A percentile compares a stretch with the other conserved stretches of the same genome.
phyloP scores from a whole-genome alignment of 495 filamentous ascomycete genomes.

The Aspergillus baeticus region DNA sequence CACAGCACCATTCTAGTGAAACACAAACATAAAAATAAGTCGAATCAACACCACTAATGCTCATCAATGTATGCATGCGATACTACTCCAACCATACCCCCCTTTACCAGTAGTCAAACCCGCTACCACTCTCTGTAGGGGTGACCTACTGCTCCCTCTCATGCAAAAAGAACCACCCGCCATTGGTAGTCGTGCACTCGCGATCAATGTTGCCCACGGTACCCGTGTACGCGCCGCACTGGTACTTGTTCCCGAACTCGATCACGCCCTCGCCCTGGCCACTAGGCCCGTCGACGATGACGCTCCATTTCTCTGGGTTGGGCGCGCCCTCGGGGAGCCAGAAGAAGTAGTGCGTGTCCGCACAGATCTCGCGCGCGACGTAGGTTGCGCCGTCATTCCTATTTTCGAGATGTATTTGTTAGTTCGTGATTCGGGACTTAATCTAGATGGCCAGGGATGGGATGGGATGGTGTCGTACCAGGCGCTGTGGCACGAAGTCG shows the following conservation, averaged over 20 bases:
- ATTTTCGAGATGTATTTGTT: neutral
- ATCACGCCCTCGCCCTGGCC: constrained; percentile 1
- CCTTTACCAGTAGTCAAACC: too few species aligned
- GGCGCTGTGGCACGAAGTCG: constrained; percentile 1
- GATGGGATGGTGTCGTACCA: neutral
- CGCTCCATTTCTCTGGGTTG: neutral
- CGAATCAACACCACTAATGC: too few species aligned
- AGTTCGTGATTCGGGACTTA: too few species aligned
- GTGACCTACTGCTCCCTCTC: too few species aligned
- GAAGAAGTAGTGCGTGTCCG: constrained; percentile 4
- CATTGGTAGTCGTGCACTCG: constrained; percentile 5
- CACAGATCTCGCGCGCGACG: constrained; percentile 6
- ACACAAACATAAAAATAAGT: too few species aligned
- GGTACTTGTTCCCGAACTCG: neutral
- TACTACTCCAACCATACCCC: too few species aligned
- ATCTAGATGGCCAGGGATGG: too few species aligned
- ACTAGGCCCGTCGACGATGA: neutral
- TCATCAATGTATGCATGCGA: too few species aligned
- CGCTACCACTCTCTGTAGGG: too few species aligned
- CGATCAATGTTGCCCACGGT: constrained; percentile 1
- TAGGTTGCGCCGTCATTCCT: constrained; percentile 6
- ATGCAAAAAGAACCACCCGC: constrained; percentile 2
- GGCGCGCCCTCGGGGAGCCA: constrained; percentile 4
- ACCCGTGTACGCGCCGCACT: constrained; percentile 2
- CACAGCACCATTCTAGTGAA: too few species aligned